phyloP scores from a whole-genome alignment of 768 basidiomycete genomes.

The Panus rudis region DNA sequence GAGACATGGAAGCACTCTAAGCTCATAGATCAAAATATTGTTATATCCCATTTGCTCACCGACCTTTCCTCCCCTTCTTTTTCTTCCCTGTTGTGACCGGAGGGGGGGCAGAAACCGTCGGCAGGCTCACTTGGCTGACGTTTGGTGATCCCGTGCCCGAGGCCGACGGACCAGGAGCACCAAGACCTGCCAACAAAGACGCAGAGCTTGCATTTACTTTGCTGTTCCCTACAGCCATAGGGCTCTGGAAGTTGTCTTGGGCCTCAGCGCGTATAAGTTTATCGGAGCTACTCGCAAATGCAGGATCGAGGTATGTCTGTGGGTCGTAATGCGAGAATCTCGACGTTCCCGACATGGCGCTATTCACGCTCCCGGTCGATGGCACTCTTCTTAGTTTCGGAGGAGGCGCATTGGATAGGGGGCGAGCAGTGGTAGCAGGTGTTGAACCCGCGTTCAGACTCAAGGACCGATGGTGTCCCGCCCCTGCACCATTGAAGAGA shows the following conservation, averaged over 20 bases:
- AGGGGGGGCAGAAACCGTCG: too few species aligned
- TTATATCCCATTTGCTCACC: too few species aligned
- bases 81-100: too few species aligned
- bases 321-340: slow-evolving; percentile 20
- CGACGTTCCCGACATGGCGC: slow-evolving; percentile 16
- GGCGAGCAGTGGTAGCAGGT: slow-evolving; percentile 15
- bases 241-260: slow-evolving; percentile 16
- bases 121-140: too few species aligned
- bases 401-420: slow-evolving; percentile 12
- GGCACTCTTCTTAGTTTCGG: slow-evolving; percentile 14
- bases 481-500: slow-evolving; percentile 3
- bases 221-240: slow-evolving; percentile 21
- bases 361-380: slow-evolving; percentile 17
- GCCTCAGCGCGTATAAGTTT: too few species aligned
- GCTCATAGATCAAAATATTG: too few species aligned
- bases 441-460: slow-evolving; percentile 25
- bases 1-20: too few species aligned
- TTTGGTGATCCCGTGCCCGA: too few species aligned
- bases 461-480: slow-evolving; percentile 18
- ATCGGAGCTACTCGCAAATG: slow-evolving; percentile 22
- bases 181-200: too few species aligned
- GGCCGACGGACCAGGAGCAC: too few species aligned
- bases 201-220: slow-evolving; percentile 20
- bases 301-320: slow-evolving; percentile 18
- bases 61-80: too few species aligned